These are phyloP conservation scores for Chrysanthemum seticuspe DNA, from an alignment of 129 eudicot genomes.

Conservation along the genomic window DNA sequence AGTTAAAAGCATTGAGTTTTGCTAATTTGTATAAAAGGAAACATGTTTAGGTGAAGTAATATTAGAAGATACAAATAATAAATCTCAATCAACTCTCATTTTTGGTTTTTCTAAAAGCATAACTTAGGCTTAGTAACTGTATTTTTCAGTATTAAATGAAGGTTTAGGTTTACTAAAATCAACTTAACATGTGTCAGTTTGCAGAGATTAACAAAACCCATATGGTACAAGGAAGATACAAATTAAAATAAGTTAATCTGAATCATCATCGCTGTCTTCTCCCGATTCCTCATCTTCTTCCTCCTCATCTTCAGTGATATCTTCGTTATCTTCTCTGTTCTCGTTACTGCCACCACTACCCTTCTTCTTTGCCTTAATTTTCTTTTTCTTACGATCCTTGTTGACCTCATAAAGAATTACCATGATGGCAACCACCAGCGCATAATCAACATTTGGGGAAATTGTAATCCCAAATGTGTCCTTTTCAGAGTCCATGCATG, in stretches of 20 bases:
- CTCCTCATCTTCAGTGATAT: conserved; percentile 8
- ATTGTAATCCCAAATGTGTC: conserved; percentile 30
- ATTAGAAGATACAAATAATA: too few relatives aligned
- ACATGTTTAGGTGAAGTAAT: too few relatives aligned
- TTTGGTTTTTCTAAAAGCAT: too few relatives aligned
- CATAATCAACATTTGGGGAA: conserved; percentile 34
- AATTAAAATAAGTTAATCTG: not conserved
- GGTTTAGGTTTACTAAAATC: too few relatives aligned
- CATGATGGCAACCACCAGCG: conserved; percentile 25
- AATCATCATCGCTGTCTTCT: conserved; percentile 1
- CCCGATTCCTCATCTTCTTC: conserved; percentile 19
- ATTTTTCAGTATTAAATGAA: too few relatives aligned
- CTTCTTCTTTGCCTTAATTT: conserved; percentile 23
- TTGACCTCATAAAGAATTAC: conserved; percentile 33
- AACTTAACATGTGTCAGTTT: too few relatives aligned
- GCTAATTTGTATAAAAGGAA: too few relatives aligned
- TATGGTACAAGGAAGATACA: not conserved
- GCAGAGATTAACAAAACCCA: too few relatives aligned
- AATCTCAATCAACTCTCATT: too few relatives aligned
- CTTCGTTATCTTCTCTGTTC: conserved; percentile 16
- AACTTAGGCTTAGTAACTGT: too few relatives aligned
- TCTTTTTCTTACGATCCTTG: conserved; percentile 29
- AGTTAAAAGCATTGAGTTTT: too few relatives aligned
- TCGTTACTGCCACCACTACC: conserved; percentile 16
- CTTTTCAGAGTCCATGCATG: conserved; percentile 27